A percentile compares a stretch with the other conserved stretches of the same genome.
These are phyloP conservation scores for Tilletia setariae DNA, from an alignment of 1,284 basidiomycete genomes.

Conservation along the genomic window DNA sequence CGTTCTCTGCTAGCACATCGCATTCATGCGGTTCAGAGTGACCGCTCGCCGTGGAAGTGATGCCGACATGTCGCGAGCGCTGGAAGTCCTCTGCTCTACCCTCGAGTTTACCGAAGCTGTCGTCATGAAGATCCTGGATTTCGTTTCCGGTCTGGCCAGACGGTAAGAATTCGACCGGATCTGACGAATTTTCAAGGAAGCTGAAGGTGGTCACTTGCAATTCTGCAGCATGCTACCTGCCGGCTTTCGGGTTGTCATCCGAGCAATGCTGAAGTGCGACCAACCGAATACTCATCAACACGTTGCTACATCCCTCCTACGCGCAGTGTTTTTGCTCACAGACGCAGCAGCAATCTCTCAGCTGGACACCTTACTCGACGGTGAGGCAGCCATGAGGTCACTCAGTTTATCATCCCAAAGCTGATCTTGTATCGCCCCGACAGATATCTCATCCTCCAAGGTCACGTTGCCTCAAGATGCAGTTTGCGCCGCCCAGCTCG, in stretches of 20 bases:
- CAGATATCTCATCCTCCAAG: background rate
- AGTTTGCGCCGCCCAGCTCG: conserved; percentile 11
- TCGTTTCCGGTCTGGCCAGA: background rate
- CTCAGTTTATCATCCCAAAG: background rate
- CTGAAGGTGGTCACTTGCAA: background rate
- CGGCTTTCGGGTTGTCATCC: background rate
- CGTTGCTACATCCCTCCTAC: background rate
- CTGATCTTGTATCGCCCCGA: no score
- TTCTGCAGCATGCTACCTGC: background rate
- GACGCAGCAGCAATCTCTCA: background rate
- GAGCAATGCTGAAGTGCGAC: conserved; percentile 8
- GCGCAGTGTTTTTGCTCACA: background rate
- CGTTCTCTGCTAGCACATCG: background rate
- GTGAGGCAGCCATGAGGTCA: background rate
- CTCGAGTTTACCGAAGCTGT: background rate
- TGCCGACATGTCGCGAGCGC: background rate
- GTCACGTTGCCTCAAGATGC: background rate
- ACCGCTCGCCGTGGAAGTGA: background rate
- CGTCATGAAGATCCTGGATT: background rate
- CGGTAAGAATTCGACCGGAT: background rate
- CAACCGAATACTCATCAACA: background rate
- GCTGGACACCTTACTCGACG: background rate
- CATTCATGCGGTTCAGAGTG: conserved; percentile 11
- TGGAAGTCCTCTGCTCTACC: background rate
- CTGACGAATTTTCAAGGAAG: background rate